Base-by-base conservation (phyloP, 768 basidiomycete species). In the Baorangia bicolor region DNA sequence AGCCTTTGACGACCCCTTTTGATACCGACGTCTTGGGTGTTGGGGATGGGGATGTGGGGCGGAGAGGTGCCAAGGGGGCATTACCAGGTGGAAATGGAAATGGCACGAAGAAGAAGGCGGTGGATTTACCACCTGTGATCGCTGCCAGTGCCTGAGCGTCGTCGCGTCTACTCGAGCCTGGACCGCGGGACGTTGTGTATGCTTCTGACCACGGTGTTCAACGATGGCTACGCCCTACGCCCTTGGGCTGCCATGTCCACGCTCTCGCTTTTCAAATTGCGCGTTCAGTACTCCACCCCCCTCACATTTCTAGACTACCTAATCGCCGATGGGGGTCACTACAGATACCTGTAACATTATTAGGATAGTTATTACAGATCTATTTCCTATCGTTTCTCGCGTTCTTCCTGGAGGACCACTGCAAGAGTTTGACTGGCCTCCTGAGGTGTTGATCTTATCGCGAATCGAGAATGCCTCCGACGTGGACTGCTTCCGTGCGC, bases 301-400 rank as follows among this genome's bases (percentile, higher is more conserved):
- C 25, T 18, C 48, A 64, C 56, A 55, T 30, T 34, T 41, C 65
- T 65, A 64, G 64, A 61, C 42, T 54, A 53, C 47, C 40, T 42
- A 16, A 16, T 44, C 43, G 18, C 27, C 40, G 40, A 12, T 42
- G 34, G 37, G 37, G 47, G 20, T 47, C 55, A 48, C 18, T 6
- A 49, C 13, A 58, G 71, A 73, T 73, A 71, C 71, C 69, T 73
- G 71, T 71, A 67, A 67, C 57, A 63, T 69, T 69, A 68, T 57
- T 61, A 68, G 51, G 59, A 62, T 71, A 62, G 58, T 62, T 67
- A 68, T 57, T 62, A n/a, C 51, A 37, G 23, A 56, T 27, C 31
- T 50, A 49, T 33, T 46, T 38, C 25, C 2, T 38, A 27, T 34
- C 35, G 10, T 18, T 44, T 31, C 12, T 23, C 25, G 13, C 6